A percentile compares a stretch with the other conserved stretches of the same genome.
phyloP scores from a whole-genome alignment of 2,329 filamentous ascomycete species.

The Fusarium robinianum region DNA sequence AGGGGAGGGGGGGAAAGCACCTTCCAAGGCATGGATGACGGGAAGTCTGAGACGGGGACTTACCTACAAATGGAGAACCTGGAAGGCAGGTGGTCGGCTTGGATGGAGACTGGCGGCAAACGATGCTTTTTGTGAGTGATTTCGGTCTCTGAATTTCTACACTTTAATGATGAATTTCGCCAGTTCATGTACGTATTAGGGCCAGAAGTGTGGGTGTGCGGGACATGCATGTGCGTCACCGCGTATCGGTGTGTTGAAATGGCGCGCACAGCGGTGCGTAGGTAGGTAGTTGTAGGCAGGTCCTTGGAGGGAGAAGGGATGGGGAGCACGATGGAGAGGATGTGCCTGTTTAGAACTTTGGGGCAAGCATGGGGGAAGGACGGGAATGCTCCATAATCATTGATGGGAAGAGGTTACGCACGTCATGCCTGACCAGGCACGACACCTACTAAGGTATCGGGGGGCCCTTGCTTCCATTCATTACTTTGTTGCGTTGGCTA shows the following conservation, averaged over 20 bases:
- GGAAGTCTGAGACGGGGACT: constrained; percentile 6
- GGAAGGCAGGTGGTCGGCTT: constrained; percentile 16
- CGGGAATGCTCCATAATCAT: no score
- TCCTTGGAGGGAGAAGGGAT: no score
- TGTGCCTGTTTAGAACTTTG: no score
- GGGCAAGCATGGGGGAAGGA: no score
- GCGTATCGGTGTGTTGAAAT: constrained; percentile 30
- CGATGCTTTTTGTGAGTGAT: background rate
- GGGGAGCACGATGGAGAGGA: no score
- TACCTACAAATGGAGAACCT: constrained; percentile 20
- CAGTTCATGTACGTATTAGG: constrained; percentile 37
- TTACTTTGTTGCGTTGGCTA: no score
- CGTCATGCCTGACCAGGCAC: no score
- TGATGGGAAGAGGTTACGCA: no score
- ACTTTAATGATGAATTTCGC: constrained; percentile 30
- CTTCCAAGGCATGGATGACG: constrained; percentile 12
- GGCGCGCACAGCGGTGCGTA: no score
- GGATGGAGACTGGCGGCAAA: background rate
- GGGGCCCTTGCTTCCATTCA: no score
- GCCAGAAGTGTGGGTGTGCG: constrained; percentile 37
- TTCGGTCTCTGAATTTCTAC: constrained; percentile 4
- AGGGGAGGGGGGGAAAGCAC: constrained; percentile 17
- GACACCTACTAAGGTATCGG: no score
- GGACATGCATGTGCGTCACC: constrained; percentile 33
- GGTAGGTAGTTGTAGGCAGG: no score